Evolutionary conservation across 306 rosid genomes (phyloP).

Genomic region (Prinsepia uniflora): DNA sequence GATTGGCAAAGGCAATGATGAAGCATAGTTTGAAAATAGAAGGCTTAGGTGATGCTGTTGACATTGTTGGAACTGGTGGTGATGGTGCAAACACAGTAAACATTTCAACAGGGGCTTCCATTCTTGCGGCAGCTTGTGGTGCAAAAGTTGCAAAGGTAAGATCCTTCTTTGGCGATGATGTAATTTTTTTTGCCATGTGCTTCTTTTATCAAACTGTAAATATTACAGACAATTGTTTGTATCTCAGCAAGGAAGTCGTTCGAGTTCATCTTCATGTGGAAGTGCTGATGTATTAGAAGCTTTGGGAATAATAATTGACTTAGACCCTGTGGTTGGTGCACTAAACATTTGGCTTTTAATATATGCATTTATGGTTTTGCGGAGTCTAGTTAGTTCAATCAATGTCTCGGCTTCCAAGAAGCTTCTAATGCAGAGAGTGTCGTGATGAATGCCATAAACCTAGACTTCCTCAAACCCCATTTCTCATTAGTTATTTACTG

Average conservation of each 20-base stretch:
- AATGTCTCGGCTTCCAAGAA: too few relatives aligned
- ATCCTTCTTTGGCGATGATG: neutral
- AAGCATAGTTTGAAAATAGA: slow-evolving; percentile 65
- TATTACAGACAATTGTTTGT: neutral
- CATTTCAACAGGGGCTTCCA: slow-evolving; percentile 85
- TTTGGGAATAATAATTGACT: slow-evolving; percentile 64
- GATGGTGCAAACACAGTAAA: slow-evolving; percentile 94
- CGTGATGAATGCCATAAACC: too few relatives aligned
- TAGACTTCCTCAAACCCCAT: too few relatives aligned
- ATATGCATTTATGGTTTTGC: too few relatives aligned
- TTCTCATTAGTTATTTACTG: too few relatives aligned
- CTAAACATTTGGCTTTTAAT: slow-evolving; percentile 1
- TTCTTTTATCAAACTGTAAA: neutral
- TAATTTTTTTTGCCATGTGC: neutral
- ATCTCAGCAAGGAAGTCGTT: slow-evolving; percentile 90
- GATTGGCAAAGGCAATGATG: slow-evolving; percentile 87
- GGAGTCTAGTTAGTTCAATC: too few relatives aligned
- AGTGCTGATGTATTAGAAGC: slow-evolving; percentile 94
- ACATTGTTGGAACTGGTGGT: slow-evolving; percentile 97
- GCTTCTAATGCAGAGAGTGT: too few relatives aligned
- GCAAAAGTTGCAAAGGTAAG: slow-evolving; percentile 88
- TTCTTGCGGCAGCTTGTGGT: slow-evolving; percentile 96
- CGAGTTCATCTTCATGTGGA: slow-evolving; percentile 95
- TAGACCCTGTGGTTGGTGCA: slow-evolving; percentile 66
- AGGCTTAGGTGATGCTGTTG: slow-evolving; percentile 75